phyloP scores from a whole-genome alignment of 192 early-diverging fungal genomes.

The Coemansia sp. region DNA sequence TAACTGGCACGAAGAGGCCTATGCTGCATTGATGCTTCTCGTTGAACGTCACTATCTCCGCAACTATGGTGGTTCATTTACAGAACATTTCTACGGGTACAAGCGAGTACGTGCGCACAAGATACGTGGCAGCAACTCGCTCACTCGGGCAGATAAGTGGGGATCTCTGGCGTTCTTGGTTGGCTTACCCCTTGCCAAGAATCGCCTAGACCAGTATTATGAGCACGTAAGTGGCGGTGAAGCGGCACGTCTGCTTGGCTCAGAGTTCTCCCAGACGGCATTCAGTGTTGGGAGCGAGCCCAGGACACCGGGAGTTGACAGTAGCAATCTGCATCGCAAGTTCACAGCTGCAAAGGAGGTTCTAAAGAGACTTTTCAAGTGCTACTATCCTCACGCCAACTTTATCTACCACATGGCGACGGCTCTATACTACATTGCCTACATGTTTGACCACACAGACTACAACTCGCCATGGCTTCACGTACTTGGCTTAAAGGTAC shows the following conservation, averaged over 20 bases:
- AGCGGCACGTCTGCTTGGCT: conserved; percentile 66
- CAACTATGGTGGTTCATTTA: conserved; percentile 76
- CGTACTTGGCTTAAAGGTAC: conserved; percentile 73
- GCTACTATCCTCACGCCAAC: conserved; percentile 74
- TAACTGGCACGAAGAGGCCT: conserved; percentile 81
- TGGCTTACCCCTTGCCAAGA: conserved; percentile 75
- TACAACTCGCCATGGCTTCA: conserved; percentile 85
- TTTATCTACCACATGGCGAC: conserved; percentile 66
- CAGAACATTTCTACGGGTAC: conserved; percentile 92
- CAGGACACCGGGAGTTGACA: not conserved
- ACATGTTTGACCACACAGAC: conserved; percentile 80
- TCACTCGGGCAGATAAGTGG: conserved; percentile 59
- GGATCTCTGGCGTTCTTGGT: conserved; percentile 67
- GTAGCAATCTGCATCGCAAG: not conserved
- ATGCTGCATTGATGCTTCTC: conserved; percentile 73
- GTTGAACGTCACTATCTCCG: conserved; percentile 84
- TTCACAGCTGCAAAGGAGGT: conserved; percentile 5
- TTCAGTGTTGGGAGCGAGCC: conserved; percentile 1
- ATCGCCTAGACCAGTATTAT: conserved; percentile 71
- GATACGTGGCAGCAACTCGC: conserved; percentile 31
- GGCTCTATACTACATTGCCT: conserved; percentile 72
- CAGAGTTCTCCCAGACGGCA: conserved; percentile 29
- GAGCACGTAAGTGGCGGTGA: conserved; percentile 59
- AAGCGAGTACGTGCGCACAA: conserved; percentile 66
- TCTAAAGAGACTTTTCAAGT: conserved; percentile 52